Percentiles rank a stretch among this genome's conserved stretches.
These are phyloP conservation scores for Fraxinus nigra DNA, from an alignment of 305 asterid genomes.

Conservation along the genomic window DNA sequence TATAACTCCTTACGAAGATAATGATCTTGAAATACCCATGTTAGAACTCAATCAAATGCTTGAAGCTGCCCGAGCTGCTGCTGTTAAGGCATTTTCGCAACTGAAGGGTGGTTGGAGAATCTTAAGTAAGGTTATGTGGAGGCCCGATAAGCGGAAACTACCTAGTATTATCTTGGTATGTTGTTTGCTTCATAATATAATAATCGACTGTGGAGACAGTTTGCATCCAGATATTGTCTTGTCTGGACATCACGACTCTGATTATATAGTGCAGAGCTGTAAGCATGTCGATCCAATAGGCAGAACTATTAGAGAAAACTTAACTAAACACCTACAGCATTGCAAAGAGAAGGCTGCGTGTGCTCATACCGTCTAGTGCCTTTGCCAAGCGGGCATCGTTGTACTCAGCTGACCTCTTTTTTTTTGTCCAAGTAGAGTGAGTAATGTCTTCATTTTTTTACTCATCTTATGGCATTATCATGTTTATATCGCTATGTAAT, in stretches of 20 bases:
- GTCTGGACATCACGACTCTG: conserved; percentile 63
- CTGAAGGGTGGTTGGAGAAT: conserved; percentile 96
- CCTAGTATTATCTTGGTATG: conserved; percentile 87
- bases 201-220: conserved; percentile 77
- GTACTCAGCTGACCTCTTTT: not conserved
- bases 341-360: conserved; percentile 24
- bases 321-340: conserved; percentile 41
- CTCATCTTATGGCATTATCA: not conserved
- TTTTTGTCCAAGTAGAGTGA: not conserved
- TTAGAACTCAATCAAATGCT: conserved; percentile 44
- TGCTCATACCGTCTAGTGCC: conserved; percentile 3
- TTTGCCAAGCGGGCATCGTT: not conserved
- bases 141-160: conserved; percentile 85
- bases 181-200: conserved; percentile 83
- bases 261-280: conserved; percentile 52
- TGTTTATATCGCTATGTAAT: not conserved
- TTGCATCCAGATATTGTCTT: conserved; percentile 58
- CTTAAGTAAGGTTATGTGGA: conserved; percentile 95
- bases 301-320: conserved; percentile 46
- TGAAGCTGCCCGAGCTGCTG: conserved; percentile 53
- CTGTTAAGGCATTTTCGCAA: conserved; percentile 63
- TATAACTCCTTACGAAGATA: conserved; percentile 57
- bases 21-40: conserved; percentile 27
- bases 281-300: conserved; percentile 65
- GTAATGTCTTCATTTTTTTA: not conserved